These are phyloP conservation scores for Neonothopanus nambi DNA, from an alignment of 1,284 basidiomycete genomes.

Conservation along the genomic window DNA sequence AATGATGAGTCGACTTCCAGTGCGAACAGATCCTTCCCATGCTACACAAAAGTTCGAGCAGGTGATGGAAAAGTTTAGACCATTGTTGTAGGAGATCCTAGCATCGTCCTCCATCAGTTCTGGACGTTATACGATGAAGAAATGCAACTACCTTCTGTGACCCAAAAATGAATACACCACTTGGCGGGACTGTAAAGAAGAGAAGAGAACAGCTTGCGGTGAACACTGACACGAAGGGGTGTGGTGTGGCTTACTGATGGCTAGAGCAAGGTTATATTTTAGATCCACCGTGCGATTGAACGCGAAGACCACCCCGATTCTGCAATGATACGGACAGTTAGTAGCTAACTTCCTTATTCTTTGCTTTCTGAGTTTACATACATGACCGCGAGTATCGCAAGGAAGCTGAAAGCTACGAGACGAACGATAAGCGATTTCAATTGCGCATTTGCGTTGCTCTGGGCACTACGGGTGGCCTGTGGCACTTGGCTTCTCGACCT, in stretches of 20 bases:
- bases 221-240: not conserved
- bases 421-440: not conserved
- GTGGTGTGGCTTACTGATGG: not conserved
- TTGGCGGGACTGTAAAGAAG: not conserved
- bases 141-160: not conserved
- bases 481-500: not conserved
- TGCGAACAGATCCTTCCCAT: too few species aligned
- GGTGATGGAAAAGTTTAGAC: too few species aligned
- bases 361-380: not conserved
- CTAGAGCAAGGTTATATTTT: slow-evolving; percentile 1
- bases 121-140: too few species aligned
- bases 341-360: not conserved
- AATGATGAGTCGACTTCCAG: too few species aligned
- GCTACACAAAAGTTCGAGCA: too few species aligned
- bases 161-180: not conserved
- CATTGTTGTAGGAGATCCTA: too few species aligned
- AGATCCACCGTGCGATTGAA: not conserved
- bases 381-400: not conserved
- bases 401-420: not conserved
- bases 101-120: too few species aligned
- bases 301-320: not conserved
- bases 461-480: not conserved
- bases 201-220: not conserved
- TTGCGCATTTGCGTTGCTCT: not conserved
- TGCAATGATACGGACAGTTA: not conserved